Percentiles rank a stretch among this genome's conserved stretches.
phyloP scores from a whole-genome alignment of 306 rosid species.

The Gastrolobium bilobum region DNA sequence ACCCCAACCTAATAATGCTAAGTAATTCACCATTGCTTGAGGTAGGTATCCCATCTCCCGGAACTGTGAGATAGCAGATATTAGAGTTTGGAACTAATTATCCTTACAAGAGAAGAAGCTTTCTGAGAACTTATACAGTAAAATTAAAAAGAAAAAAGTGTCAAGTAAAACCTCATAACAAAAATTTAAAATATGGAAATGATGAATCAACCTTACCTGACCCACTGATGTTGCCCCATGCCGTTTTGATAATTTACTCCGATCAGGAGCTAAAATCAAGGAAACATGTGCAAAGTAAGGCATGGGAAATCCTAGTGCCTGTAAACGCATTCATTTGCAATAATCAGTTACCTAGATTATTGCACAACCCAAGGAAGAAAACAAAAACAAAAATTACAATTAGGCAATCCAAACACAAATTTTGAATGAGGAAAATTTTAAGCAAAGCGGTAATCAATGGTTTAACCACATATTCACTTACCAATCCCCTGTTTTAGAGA shows the following conservation, averaged over 20 bases:
- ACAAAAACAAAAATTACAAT: slow-evolving; percentile 28
- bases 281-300: slow-evolving; percentile 91
- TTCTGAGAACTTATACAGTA: slow-evolving; percentile 1
- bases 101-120: slow-evolving; percentile 22
- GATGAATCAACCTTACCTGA: slow-evolving; percentile 63
- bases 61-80: slow-evolving; percentile 62
- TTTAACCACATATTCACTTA: slow-evolving; percentile 1
- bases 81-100: slow-evolving; percentile 40
- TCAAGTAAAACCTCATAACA: slow-evolving; percentile 17
- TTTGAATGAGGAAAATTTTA: neutral
- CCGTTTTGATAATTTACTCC: slow-evolving; percentile 95
- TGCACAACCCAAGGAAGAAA: slow-evolving; percentile 22
- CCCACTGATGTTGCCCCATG: slow-evolving; percentile 99
- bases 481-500: neutral
- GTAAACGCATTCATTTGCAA: slow-evolving; percentile 44
- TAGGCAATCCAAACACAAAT: neutral
- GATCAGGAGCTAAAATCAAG: slow-evolving; percentile 95
- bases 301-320: slow-evolving; percentile 88
- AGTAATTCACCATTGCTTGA: slow-evolving; percentile 92
- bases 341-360: slow-evolving; percentile 40
- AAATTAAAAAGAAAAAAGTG: slow-evolving; percentile 5
- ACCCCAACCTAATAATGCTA: slow-evolving; percentile 98
- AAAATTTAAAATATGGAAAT: slow-evolving; percentile 8
- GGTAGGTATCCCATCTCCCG: slow-evolving; percentile 99
- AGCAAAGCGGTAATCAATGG: neutral